Percentiles rank a stretch among this genome's conserved stretches.
These are phyloP conservation scores for Porcisia hertigi DNA, from an alignment of 208 protist genomes.

Conservation along the genomic window DNA sequence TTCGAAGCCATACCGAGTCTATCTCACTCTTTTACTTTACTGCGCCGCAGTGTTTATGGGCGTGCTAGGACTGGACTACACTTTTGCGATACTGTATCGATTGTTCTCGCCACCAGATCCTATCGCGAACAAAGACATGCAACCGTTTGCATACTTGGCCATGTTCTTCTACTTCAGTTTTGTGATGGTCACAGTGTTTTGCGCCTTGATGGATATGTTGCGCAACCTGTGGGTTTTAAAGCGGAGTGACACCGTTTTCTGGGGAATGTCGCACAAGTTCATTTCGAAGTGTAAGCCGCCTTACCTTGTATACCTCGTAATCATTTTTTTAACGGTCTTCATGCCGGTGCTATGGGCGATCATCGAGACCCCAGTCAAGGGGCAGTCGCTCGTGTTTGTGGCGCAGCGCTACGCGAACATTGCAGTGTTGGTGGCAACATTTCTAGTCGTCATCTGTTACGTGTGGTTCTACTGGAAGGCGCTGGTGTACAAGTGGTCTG, in stretches of 20 bases:
- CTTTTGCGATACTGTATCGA: slow-evolving; percentile 74
- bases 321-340: slow-evolving; percentile 65
- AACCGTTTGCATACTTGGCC: slow-evolving; percentile 64
- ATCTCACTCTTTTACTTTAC: slow-evolving; percentile 81
- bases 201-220: slow-evolving; percentile 75
- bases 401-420: slow-evolving; percentile 74
- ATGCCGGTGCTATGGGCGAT: slow-evolving; percentile 81
- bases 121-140: slow-evolving; percentile 31
- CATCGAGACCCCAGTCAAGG: slow-evolving; percentile 50
- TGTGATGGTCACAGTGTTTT: slow-evolving; percentile 57
- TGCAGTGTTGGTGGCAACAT: slow-evolving; percentile 52
- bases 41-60: slow-evolving; percentile 58
- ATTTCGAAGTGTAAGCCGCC: slow-evolving; percentile 70
- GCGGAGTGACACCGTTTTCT: slow-evolving; percentile 66
- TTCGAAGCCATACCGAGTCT: slow-evolving; percentile 63
- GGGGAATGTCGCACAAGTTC: slow-evolving; percentile 65
- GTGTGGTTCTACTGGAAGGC: slow-evolving; percentile 80
- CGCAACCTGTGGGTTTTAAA: slow-evolving; percentile 63
- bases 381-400: slow-evolving; percentile 70
- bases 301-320: slow-evolving; percentile 67
- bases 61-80: slow-evolving; percentile 62
- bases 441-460: slow-evolving; percentile 74
- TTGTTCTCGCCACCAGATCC: slow-evolving; percentile 52
- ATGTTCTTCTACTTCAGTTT: slow-evolving; percentile 88
- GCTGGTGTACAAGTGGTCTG: slow-evolving; percentile 59